Percentiles rank a stretch among this genome's conserved stretches.
phyloP scores from a whole-genome alignment of 495 filamentous ascomycete species.

The Annulohypoxylon maeteangense region DNA sequence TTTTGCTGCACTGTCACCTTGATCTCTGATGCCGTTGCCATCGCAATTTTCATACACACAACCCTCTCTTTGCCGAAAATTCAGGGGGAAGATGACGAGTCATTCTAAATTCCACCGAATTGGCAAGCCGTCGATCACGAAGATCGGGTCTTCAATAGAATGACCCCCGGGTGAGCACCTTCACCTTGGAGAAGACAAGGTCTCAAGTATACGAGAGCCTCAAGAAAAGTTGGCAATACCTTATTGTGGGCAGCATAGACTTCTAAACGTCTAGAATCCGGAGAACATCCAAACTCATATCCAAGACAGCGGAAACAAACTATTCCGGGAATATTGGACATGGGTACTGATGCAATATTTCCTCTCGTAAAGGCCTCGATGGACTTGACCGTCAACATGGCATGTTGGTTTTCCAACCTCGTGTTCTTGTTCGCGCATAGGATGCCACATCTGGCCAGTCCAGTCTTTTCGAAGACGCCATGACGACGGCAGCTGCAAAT shows the following conservation, averaged over 20 bases:
- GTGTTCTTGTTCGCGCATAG: slow-evolving; percentile 22
- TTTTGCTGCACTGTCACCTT: slow-evolving; percentile 21
- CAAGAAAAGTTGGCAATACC: background rate
- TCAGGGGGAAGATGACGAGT: slow-evolving; percentile 41
- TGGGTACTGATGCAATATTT: slow-evolving; percentile 14
- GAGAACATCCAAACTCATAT: background rate
- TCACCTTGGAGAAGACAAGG: slow-evolving; percentile 4
- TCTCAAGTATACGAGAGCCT: slow-evolving; percentile 12
- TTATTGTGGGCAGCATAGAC: background rate
- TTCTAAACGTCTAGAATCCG: background rate
- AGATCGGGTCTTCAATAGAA: slow-evolving; percentile 24
- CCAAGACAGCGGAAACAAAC: background rate
- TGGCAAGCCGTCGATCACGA: slow-evolving; percentile 31
- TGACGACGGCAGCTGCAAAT: slow-evolving; percentile 24
- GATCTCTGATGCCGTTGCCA: slow-evolving; percentile 5
- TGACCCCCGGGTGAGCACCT: background rate
- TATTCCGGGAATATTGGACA: slow-evolving; percentile 16
- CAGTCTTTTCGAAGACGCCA: slow-evolving; percentile 29
- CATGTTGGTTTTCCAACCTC: slow-evolving; percentile 24
- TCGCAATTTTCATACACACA: background rate
- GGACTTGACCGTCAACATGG: slow-evolving; percentile 21
- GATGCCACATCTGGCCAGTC: slow-evolving; percentile 24
- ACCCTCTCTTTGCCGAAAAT: slow-evolving; percentile 37
- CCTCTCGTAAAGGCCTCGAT: slow-evolving; percentile 7
- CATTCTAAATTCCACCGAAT: slow-evolving; percentile 16